These are phyloP conservation scores for Rhizopus delemar DNA, from an alignment of 371 early-diverging fungal species.

Conservation along the genomic window DNA sequence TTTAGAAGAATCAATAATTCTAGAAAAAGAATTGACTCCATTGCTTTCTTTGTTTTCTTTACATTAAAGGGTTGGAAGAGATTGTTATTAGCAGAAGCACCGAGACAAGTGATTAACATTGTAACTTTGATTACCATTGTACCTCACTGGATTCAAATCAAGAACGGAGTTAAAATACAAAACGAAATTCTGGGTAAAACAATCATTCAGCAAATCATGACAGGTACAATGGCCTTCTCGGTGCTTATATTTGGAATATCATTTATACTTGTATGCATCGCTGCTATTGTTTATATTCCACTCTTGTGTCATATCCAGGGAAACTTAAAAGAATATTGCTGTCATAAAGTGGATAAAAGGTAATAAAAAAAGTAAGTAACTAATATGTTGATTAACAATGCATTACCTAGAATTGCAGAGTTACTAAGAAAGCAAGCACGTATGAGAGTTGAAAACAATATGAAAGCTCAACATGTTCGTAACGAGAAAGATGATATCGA, in stretches of 20 bases:
- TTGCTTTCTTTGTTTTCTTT: conserved; percentile 90
- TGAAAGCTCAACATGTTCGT: conserved; percentile 4
- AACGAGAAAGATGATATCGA: conserved; percentile 22
- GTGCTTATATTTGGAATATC: conserved; percentile 49
- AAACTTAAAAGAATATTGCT: conserved; percentile 90
- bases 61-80: conserved; percentile 88
- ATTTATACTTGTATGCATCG: conserved; percentile 58
- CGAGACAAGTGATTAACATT: conserved; percentile 73
- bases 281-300: conserved; percentile 78
- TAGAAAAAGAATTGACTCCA: conserved; percentile 62
- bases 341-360: conserved; percentile 77
- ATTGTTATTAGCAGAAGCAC: conserved; percentile 82
- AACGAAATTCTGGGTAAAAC: conserved; percentile 39
- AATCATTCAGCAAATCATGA: conserved; percentile 37
- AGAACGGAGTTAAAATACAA: conserved; percentile 21
- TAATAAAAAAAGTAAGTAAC: background rate
- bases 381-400: background rate
- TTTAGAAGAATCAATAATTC: conserved; percentile 76
- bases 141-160: conserved; percentile 40
- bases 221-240: conserved; percentile 48
- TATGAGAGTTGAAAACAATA: conserved; percentile 24
- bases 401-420: conserved; percentile 27
- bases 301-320: conserved; percentile 80
- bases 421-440: conserved; percentile 34
- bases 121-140: conserved; percentile 40